Conservation (phyloP, 768 basidiomycete genomes). For the Tylopilus balloui region DNA sequence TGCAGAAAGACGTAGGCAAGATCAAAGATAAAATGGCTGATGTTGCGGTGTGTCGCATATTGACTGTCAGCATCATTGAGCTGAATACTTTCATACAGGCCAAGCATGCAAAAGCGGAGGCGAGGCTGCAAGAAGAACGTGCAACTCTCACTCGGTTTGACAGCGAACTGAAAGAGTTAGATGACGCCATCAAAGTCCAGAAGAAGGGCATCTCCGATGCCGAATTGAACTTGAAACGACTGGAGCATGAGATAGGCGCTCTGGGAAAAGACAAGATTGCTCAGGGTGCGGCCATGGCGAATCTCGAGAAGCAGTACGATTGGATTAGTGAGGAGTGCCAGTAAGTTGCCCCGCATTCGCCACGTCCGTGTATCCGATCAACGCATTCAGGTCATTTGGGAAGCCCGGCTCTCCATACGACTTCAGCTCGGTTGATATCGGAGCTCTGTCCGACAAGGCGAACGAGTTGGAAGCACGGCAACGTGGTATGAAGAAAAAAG, state of each 20-base stretch:
- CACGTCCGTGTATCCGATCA: not conserved
- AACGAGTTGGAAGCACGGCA: constrained; percentile 72
- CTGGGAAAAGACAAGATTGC: constrained; percentile 62
- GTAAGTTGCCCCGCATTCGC: constrained; percentile 44
- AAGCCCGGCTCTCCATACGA: constrained; percentile 78
- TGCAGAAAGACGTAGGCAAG: constrained; percentile 60
- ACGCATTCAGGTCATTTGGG: constrained; percentile 67
- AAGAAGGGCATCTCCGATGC: constrained; percentile 64
- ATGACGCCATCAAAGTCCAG: constrained; percentile 76
- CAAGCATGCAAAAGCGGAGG: constrained; percentile 60
- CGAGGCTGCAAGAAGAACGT: constrained; percentile 75
- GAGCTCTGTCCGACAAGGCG: constrained; percentile 55
- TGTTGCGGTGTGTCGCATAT: constrained; percentile 16
- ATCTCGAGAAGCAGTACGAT: constrained; percentile 74
- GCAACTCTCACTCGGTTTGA: constrained; percentile 87
- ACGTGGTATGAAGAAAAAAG: constrained; percentile 88
- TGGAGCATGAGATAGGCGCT: constrained; percentile 64
- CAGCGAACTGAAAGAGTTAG: constrained; percentile 79
- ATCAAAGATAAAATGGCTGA: constrained; percentile 45
- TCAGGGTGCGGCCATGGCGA: constrained; percentile 47
- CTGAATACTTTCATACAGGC: constrained; percentile 33
- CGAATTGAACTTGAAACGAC: constrained; percentile 58
- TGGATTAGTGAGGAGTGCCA: constrained; percentile 89
- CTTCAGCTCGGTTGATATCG: constrained; percentile 64
- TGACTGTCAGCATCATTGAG: not conserved